phyloP scores from a whole-genome alignment of 257 asterid genomes.

The Mitragyna speciosa region DNA sequence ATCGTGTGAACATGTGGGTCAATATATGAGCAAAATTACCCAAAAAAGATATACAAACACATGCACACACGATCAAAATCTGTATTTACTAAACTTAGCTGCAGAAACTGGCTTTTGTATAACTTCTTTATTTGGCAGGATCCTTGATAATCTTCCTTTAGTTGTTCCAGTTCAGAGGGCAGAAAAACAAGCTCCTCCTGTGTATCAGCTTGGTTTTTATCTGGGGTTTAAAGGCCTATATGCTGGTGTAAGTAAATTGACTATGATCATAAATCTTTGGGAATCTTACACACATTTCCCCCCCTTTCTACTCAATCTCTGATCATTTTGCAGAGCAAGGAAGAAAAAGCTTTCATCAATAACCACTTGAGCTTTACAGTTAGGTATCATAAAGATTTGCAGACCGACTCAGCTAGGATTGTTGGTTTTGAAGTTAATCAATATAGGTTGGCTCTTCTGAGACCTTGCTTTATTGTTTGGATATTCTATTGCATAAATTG shows the following conservation, averaged over 20 bases:
- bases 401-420: conserved; percentile 63
- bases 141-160: conserved; percentile 77
- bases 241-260: conserved; percentile 55
- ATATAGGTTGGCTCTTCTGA: conserved; percentile 45
- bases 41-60: no score
- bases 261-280: conserved; percentile 1
- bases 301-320: conserved; percentile 14
- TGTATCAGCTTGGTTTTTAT: conserved; percentile 67
- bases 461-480: neutral
- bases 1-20: conserved; percentile 67
- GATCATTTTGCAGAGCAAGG: conserved; percentile 58
- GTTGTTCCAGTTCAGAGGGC: conserved; percentile 66
- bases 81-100: neutral
- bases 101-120: neutral
- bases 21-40: neutral
- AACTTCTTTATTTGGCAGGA: conserved; percentile 40
- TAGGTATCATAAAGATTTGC: conserved; percentile 66
- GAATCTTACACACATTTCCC: conserved; percentile 2
- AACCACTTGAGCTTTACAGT: conserved; percentile 73
- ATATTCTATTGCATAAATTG: neutral
- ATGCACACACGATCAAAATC: no score
- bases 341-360: conserved; percentile 60
- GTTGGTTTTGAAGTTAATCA: conserved; percentile 82
- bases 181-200: conserved; percentile 57
- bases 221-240: conserved; percentile 72